phyloP scores from a whole-genome alignment of 179 eudicot genomes.

The Vitellaria paradoxa region DNA sequence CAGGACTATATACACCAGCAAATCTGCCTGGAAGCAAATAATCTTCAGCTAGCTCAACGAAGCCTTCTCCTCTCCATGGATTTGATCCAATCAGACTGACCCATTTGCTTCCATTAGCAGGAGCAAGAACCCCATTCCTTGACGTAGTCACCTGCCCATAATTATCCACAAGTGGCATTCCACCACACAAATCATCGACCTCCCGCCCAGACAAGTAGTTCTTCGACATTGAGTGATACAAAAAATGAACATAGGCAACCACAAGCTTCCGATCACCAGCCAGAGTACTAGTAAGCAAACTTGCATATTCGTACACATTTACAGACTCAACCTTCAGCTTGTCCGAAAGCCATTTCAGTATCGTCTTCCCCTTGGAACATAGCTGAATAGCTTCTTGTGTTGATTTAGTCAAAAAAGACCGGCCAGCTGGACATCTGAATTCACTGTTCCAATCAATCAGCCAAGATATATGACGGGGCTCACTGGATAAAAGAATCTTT shows the following conservation, averaged over 20 bases:
- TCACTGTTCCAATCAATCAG: conserved; percentile 58
- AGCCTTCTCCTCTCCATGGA: conserved; percentile 47
- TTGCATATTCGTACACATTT: conserved; percentile 29
- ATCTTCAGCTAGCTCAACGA: conserved; percentile 45
- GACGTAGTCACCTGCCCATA: conserved; percentile 28
- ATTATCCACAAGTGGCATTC: conserved; percentile 52
- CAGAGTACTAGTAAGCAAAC: conserved; percentile 16
- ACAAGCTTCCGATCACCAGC: conserved; percentile 23
- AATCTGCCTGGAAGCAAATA: conserved; percentile 29
- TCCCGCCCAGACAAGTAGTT: conserved; percentile 22
- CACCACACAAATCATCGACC: conserved; percentile 24
- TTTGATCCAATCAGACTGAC: conserved; percentile 50
- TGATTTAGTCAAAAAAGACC: conserved; percentile 35
- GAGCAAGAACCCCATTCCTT: conserved; percentile 46
- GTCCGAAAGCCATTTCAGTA: conserved; percentile 43
- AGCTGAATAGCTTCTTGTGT: conserved; percentile 30
- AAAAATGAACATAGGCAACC: conserved; percentile 47
- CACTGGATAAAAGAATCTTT: conserved; percentile 27
- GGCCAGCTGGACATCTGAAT: conserved; percentile 23
- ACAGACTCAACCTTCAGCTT: conserved; percentile 24
- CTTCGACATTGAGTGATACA: conserved; percentile 31
- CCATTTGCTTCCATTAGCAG: conserved; percentile 63
- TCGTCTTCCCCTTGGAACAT: conserved; percentile 20
- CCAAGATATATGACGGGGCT: conserved; percentile 38
- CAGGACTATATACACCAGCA: conserved; percentile 30